Percentiles rank a stretch among this genome's conserved stretches.
Evolutionary conservation across 2,329 filamentous ascomycete genomes (phyloP).

Genomic region (Amphichorda felina): DNA sequence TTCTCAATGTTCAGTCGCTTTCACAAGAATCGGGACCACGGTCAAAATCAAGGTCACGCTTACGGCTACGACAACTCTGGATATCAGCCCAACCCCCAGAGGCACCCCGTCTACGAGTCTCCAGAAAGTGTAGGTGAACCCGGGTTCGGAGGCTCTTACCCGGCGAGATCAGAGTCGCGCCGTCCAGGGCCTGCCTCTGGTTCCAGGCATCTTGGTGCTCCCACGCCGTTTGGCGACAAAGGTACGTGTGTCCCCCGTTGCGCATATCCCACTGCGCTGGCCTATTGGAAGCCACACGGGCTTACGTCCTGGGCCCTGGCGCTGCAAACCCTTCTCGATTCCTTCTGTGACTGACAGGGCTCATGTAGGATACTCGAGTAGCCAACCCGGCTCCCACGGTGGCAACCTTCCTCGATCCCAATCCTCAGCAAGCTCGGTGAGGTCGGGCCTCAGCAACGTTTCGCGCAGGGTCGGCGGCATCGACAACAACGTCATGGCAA

Average conservation of each 20-base stretch:
- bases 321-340: not conserved
- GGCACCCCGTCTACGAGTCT: not conserved
- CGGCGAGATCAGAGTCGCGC: conserved; percentile 1
- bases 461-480: conserved; percentile 23
- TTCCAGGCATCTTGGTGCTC: not conserved
- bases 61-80: conserved; percentile 3
- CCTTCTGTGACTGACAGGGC: too few species aligned
- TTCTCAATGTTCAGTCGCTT: conserved; percentile 26
- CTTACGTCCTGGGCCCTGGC: not conserved
- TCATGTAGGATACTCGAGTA: not conserved
- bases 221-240: conserved; percentile 1
- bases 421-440: conserved; percentile 19
- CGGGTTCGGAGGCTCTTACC: not conserved
- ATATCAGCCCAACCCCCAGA: not conserved
- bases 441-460: conserved; percentile 16
- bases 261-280: not conserved
- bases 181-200: not conserved
- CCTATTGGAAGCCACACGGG: not conserved
- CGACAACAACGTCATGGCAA: conserved; percentile 31
- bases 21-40: conserved; percentile 12
- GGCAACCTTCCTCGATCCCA: conserved; percentile 12
- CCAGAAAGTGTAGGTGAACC: not conserved
- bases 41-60: conserved; percentile 12
- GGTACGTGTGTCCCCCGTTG: not conserved
- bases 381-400: conserved; percentile 5